phyloP scores from a whole-genome alignment of 2,329 filamentous ascomycete genomes.

The Fusarium ramigenum region DNA sequence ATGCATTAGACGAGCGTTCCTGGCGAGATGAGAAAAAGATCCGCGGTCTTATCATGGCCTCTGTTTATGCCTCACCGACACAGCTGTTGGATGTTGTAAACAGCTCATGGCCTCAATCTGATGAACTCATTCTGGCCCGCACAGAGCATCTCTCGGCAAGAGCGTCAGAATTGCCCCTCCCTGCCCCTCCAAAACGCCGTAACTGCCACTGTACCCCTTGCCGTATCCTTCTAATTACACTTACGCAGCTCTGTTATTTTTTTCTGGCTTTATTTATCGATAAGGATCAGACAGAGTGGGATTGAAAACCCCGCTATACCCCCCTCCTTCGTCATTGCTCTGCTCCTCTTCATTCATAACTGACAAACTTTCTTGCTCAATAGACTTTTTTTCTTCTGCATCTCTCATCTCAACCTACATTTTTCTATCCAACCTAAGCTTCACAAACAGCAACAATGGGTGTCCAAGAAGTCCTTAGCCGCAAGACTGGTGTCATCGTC shows the following conservation, averaged over 20 bases:
- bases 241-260: slow-evolving; percentile 15
- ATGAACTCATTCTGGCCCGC: slow-evolving; percentile 39
- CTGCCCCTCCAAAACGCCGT: slow-evolving; percentile 26
- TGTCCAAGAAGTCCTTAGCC: slow-evolving; percentile 55
- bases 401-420: slow-evolving; percentile 32
- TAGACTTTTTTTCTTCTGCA: slow-evolving; percentile 32
- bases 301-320: slow-evolving; percentile 43
- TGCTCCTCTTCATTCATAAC: slow-evolving; percentile 35
- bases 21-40: slow-evolving; percentile 24
- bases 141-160: slow-evolving; percentile 33
- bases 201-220: slow-evolving; percentile 26
- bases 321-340: slow-evolving; percentile 34
- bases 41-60: slow-evolving; percentile 32
- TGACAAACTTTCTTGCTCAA: slow-evolving; percentile 37
- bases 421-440: slow-evolving; percentile 19
- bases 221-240: not conserved
- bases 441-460: slow-evolving; percentile 49
- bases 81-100: slow-evolving; percentile 35
- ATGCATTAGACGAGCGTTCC: slow-evolving; percentile 27
- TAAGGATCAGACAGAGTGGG: slow-evolving; percentile 30
- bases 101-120: slow-evolving; percentile 35
- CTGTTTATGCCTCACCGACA: slow-evolving; percentile 39
- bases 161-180: slow-evolving; percentile 26
- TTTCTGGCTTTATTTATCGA: slow-evolving; percentile 36
- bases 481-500: slow-evolving; percentile 64